These are phyloP conservation scores for Plasmodium vivax DNA, from an alignment of 169 alveolate genomes.

Conservation along the genomic window DNA sequence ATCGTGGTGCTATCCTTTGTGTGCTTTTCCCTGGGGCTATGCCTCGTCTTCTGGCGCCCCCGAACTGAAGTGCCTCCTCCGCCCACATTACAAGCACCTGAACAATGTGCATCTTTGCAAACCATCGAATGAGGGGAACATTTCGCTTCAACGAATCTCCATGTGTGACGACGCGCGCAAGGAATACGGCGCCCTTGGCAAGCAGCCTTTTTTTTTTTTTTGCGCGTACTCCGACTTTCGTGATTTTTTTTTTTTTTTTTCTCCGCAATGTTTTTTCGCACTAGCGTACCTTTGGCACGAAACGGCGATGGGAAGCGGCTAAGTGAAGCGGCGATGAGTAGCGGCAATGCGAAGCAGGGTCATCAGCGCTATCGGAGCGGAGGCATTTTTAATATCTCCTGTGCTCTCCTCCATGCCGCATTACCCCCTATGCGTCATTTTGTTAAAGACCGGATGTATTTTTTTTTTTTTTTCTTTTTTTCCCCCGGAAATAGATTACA, in stretches of 20 bases:
- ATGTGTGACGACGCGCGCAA: not conserved
- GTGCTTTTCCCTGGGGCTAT: not conserved
- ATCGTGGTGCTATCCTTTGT: not conserved
- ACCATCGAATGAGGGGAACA: not conserved
- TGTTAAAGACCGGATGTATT: not conserved
- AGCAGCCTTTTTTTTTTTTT: not conserved
- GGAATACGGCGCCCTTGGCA: not conserved
- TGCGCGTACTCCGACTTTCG: not conserved
- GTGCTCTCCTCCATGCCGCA: not conserved
- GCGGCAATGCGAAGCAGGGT: not conserved
- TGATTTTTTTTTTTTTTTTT: conserved; percentile 18
- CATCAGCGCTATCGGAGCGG: not conserved
- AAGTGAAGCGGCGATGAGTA: too few relatives aligned
- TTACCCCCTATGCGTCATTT: not conserved
- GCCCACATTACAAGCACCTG: not conserved
- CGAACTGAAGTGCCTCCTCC: not conserved
- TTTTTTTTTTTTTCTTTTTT: not conserved
- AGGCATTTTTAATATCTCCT: not conserved
- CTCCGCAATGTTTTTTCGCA: not conserved
- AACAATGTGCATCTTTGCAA: not conserved
- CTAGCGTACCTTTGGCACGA: not conserved
- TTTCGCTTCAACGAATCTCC: not conserved
- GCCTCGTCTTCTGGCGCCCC: not conserved
- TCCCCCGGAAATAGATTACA: not conserved
- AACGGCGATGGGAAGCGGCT: too few relatives aligned